Evolutionary conservation across 176 grass and related monocot genomes (phyloP), one percentile per base, ranked within the genome.

Genomic region (Puccinellia tenuiflora): DNA sequence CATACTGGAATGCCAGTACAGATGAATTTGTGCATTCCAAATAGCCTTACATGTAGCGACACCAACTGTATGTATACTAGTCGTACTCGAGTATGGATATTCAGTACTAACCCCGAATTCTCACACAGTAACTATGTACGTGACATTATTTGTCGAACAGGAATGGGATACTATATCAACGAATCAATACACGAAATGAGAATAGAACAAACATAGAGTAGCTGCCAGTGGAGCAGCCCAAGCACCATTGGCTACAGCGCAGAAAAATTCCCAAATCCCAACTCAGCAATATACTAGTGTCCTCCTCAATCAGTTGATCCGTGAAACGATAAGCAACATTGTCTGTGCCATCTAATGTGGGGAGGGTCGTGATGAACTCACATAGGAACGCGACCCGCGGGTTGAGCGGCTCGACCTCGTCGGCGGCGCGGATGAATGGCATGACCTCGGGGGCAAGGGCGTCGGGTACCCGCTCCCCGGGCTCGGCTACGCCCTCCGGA

Each of bases 341-440:
- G 13, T 13, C 4, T 18, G 16, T 3, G 33, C 20, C 31, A 25
- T 56, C 10, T 43, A 42, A 29, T 62, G 76, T 38, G 20, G 18
- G 30, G 50, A 25, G 46, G 50, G 5, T 20, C 9, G 4, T 24
- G 73, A 73, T n/a, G n/a, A n/a, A n/a, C 88, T 85, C 75, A 85
- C 88, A 89, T 43, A 89, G 88, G 72, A 81, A 89, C 5, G 88
- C 83, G 21, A 89, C 83, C 42, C 83, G 83, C 40, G 78, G 63
- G 83, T 78, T 89, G 62, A 24, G 12, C 51, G 18, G 83, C 88
- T 89, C 83, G 61, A 85, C 33, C 71, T 77, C 83, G 72, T 89
- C 88, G 31, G 88, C 88, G 53, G 88, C 88, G 83, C 88, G 78
- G 52, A 89, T 14, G 78, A 89, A 89, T 65, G 88, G 88, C 88